Base-by-base conservation (phyloP, 495 filamentous ascomycete species). In the Physcia stellaris region DNA sequence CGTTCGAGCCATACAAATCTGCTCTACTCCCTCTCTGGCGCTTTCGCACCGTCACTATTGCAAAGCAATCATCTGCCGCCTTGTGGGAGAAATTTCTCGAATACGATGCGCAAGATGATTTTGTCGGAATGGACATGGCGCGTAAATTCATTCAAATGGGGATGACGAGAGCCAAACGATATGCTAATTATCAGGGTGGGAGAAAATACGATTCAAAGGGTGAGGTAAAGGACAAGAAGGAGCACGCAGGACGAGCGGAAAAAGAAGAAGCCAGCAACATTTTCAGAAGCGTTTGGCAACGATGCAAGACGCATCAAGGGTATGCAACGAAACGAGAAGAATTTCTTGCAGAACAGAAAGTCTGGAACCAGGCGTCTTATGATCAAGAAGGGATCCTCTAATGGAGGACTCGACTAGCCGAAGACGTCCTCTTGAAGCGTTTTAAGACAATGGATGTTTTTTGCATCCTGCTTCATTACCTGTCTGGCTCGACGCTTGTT, bases 211-310 rank as follows among this genome's bases (percentile, higher is more conserved):
- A 47, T 23, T 13, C 21, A 35, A 50, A 53, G 18, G 49, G 43
- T 5, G 30, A 30, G 37, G 63, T 67, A 10, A 76, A 76, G 2
- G 71, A 70, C 52, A 61, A 74, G 9, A 56, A 75, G 27, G 79
- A 80, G 2, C 73, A 73, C 9, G 79, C 71, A 55, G 77, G 76
- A 2, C 61, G 75, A 24, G 68, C 77, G 10, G 83, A 86, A 43
- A 68, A 86, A 4, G 76, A 75, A 20, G 83, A 86, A 22, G 80
- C 83, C 5, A 71, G 49, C 35, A 12, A 44, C 46, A 38, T 61
- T 16, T 66, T 64, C 37, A 51, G 49, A 34, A 54, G 47, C 48
- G 50, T 60, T 13, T 69, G 62, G 61, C 53, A 60, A 40, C 49
- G 45, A 40, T 65, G 59, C 46, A 62, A 51, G 39, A 45, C 22